These are phyloP conservation scores for Chalaropsis thielavioides DNA, from an alignment of 2,329 filamentous ascomycete genomes.

Conservation along the genomic window DNA sequence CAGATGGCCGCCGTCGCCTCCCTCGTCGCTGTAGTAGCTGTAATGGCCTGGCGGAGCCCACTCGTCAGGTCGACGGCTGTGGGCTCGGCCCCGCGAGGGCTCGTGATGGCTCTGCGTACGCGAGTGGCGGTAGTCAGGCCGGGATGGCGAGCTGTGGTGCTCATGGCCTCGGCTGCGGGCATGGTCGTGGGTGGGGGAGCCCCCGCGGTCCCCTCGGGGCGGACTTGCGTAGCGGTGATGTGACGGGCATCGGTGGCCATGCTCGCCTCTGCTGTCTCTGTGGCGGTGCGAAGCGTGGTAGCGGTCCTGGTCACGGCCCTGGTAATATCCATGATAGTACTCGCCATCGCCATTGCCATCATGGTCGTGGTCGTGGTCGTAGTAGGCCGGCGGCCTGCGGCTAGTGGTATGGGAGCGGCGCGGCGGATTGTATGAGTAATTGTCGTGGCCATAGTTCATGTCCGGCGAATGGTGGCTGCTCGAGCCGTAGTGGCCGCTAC, in stretches of 20 bases:
- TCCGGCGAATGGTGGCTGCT: slow-evolving; percentile 2
- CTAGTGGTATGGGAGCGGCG: slow-evolving; percentile 2
- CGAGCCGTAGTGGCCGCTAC: background rate
- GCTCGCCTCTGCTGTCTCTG: background rate
- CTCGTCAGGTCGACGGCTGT: slow-evolving; percentile 4
- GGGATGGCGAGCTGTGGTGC: background rate
- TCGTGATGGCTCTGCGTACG: slow-evolving; percentile 13
- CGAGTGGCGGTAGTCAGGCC: slow-evolving; percentile 11
- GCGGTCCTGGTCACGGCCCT: background rate
- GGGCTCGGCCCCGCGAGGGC: slow-evolving; percentile 11
- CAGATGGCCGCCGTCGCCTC: background rate
- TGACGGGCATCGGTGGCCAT: background rate
- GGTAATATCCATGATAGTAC: background rate
- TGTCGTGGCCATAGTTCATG: background rate
- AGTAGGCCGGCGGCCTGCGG: slow-evolving; percentile 6
- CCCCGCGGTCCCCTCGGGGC: background rate
- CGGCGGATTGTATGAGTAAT: slow-evolving; percentile 8
- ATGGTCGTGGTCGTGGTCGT: background rate
- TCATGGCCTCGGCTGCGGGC: background rate
- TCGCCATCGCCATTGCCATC: background rate
- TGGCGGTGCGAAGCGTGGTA: background rate
- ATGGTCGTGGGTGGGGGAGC: slow-evolving; percentile 6
- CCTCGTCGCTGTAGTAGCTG: slow-evolving; percentile 11
- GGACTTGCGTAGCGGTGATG: background rate
- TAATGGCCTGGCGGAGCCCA: background rate